These are phyloP conservation scores for Dioscorea zingiberensis DNA, from an alignment of 106 monocot species.

Conservation along the genomic window DNA sequence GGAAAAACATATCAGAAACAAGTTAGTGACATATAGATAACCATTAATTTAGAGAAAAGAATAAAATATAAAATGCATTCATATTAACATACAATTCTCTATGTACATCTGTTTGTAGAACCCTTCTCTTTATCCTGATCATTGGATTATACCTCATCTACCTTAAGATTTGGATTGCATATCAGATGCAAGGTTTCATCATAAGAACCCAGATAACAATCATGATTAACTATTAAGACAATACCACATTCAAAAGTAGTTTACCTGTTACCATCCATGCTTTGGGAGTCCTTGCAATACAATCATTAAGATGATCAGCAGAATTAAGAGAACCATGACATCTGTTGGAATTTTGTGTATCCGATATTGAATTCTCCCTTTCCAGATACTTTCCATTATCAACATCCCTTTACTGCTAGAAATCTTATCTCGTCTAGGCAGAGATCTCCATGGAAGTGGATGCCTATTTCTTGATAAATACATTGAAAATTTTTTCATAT, in stretches of 20 bases:
- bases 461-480: constrained; percentile 78
- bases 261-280: too few relatives aligned
- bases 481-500: background rate
- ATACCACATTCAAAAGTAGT: constrained; percentile 1
- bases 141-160: constrained; percentile 27
- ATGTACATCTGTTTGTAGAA: too few relatives aligned
- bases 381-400: constrained; percentile 32
- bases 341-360: constrained; percentile 21
- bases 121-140: too few relatives aligned
- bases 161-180: constrained; percentile 22
- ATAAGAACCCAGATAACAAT: background rate
- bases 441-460: constrained; percentile 45
- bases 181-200: constrained; percentile 1
- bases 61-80: too few relatives aligned
- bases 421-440: constrained; percentile 80
- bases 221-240: background rate
- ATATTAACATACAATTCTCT: constrained; percentile 24
- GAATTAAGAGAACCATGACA: constrained; percentile 21
- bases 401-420: constrained; percentile 73
- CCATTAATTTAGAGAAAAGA: too few relatives aligned
- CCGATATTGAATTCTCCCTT: constrained; percentile 9
- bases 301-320: constrained; percentile 14
- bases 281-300: constrained; percentile 6
- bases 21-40: too few relatives aligned
- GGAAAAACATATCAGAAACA: too few relatives aligned